Evolutionary conservation across 2,329 filamentous ascomycete genomes (phyloP).

Genomic region (Claviceps pazoutovae): DNA sequence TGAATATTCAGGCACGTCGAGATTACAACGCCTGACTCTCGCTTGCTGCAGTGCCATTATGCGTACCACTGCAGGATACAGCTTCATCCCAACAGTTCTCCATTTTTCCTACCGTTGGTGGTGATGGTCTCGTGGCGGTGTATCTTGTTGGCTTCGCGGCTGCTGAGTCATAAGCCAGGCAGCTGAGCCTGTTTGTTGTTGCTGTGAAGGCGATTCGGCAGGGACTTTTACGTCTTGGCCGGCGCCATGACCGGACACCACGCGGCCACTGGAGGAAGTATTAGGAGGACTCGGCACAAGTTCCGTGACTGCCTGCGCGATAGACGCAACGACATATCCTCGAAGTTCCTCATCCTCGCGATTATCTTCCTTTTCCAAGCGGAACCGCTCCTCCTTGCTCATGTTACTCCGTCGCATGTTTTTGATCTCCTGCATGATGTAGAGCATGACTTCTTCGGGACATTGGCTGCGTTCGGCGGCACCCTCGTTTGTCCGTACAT

Average conservation of each 20-base stretch:
- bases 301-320: slow-evolving; percentile 58
- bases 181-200: slow-evolving; percentile 34
- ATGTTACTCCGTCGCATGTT: slow-evolving; percentile 70
- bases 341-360: slow-evolving; percentile 63
- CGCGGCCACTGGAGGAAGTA: slow-evolving; percentile 9
- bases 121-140: slow-evolving; percentile 32
- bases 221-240: slow-evolving; percentile 45
- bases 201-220: slow-evolving; percentile 41
- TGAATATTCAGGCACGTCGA: no score
- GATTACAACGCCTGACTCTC: no score
- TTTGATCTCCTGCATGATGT: slow-evolving; percentile 86
- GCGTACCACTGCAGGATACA: not conserved
- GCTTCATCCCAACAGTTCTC: not conserved
- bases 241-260: slow-evolving; percentile 8
- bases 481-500: slow-evolving; percentile 58
- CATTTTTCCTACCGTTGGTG: slow-evolving; percentile 14
- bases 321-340: slow-evolving; percentile 57
- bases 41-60: not conserved
- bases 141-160: slow-evolving; percentile 25
- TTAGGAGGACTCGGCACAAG: slow-evolving; percentile 38
- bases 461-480: slow-evolving; percentile 64
- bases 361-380: slow-evolving; percentile 66
- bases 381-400: slow-evolving; percentile 72
- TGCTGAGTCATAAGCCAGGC: slow-evolving; percentile 38
- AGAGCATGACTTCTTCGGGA: slow-evolving; percentile 78